Evolutionary conservation across 2,329 filamentous ascomycete species (phyloP), one percentile per base, ranked within the genome.

Genomic region (Colletotrichum sp.): DNA sequence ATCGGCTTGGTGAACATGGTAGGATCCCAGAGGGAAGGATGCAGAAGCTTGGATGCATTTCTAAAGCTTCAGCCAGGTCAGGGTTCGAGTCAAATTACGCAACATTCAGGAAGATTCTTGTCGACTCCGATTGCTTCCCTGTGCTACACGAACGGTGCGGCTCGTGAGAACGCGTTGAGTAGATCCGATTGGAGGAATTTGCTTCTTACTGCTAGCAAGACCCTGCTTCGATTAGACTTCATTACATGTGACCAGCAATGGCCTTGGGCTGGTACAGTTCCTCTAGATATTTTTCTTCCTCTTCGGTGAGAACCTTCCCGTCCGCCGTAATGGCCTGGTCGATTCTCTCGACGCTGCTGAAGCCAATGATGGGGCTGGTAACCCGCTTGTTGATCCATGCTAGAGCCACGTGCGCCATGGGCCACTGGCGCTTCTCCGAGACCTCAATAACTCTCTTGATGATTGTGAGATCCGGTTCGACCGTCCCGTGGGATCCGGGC

Each of bases 341-440:
- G 59, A 94, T 89, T n/a, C 92, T 85, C 73, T 87, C 85, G 38
- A 89, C 84, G 69, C 86, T 93, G 76, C 87, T 90, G 78, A 94
- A 85, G 0, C 93, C 92, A 69, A 93, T 85, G 74, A 94, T 93
- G 3, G 91, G 92, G 77, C 87, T 90, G 28, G 87, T 82, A 7
- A 89, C 87, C 59, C 88, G 85, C 77, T 87, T 86, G 77, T 90
- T 84, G 72, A 89, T 87, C 93, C 93, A 94, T 4, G 91, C 92
- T 70, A 92, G 86, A 2, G 91, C 89, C 24, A 94, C 89, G 71
- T 93, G 89, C 59, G 90, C 89, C 89, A 94, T 94, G 77, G 87
- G 90, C 80, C 90, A 88, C 1, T 85, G 88, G 77, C 88, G 88
- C 83, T 91, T 90, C 76, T 87, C 85, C 0, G 92, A 90, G 16